These are phyloP conservation scores for Aspergillus costaricaensis DNA, from an alignment of 2,329 filamentous ascomycete genomes.

Conservation along the genomic window DNA sequence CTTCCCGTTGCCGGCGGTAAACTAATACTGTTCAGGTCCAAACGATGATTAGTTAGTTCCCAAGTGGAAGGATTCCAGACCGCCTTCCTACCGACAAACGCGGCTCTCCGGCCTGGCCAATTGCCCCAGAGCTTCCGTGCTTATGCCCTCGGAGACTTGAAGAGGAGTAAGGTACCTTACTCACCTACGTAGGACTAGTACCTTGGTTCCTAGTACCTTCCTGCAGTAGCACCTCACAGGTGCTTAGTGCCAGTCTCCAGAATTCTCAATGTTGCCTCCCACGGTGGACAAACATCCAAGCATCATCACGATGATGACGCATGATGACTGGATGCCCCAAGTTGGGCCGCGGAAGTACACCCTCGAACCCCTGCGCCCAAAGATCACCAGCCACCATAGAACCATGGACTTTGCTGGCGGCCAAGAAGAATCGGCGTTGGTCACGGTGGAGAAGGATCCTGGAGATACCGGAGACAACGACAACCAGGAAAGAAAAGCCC, in stretches of 20 bases:
- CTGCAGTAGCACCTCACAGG: neutral
- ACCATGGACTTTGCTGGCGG: constrained; percentile 13
- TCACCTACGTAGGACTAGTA: neutral
- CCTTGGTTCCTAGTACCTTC: neutral
- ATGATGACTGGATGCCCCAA: constrained; percentile 8
- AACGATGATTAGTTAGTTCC: neutral
- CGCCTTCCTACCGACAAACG: constrained; percentile 9
- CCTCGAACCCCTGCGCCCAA: constrained; percentile 6
- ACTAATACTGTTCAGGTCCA: neutral
- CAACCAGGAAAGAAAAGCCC: constrained; percentile 16
- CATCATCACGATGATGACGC: neutral
- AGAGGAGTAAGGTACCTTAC: too few species aligned
- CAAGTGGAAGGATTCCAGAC: constrained; percentile 5
- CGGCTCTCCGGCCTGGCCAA: constrained; percentile 9
- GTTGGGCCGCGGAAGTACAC: constrained; percentile 6
- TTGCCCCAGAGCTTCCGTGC: neutral
- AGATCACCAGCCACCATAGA: constrained; percentile 9
- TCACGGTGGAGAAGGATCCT: constrained; percentile 16
- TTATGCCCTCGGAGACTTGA: neutral
- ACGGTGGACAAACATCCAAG: neutral
- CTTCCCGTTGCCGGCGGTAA: constrained; percentile 18
- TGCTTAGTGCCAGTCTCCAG: neutral
- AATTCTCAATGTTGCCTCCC: neutral
- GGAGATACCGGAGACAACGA: constrained; percentile 19
- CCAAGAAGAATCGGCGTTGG: constrained; percentile 18